Base-by-base conservation (phyloP, 2,329 filamentous ascomycete genomes). In the Hymenoscyphus salicellus region DNA sequence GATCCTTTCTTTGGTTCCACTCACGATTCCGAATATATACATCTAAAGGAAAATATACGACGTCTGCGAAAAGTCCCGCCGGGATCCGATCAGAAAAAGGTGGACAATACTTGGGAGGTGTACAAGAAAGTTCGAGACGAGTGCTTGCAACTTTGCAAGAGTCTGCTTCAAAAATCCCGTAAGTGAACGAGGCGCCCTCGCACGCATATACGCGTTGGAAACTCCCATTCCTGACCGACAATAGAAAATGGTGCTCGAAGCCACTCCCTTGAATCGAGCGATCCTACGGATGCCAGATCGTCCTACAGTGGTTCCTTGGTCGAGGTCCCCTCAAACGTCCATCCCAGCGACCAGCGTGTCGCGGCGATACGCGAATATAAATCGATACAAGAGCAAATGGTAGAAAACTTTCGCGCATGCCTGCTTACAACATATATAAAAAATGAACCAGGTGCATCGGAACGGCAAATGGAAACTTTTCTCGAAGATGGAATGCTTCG, bases 351-450 rank as follows among this genome's bases (percentile, higher is more conserved):
- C 6, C 67, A 71, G 61, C 79, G 77, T 71, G 65, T 82, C 6
- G 71, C 71, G 16, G 76, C 76, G 1, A 76, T 84, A 55, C 75
- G 77, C 10, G 81, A 81, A 8, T 84, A 81, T 79, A 80, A 78
- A 68, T 69, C 70, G 1, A 77, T 77, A 43, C 75, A 83, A 23
- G 78, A 82, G 62, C 68, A 72, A 1, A 72, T 84, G 52, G 71
- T 78, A 5, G 77, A 80, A 7, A 76, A 78, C 2, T 76, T 82
- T 23, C 75, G 75, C 63, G 72, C 69, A n/a, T 80, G 77, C 52
- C 71, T 84, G 1, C 72, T 77, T 1, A 77, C 79, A 23, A 82
- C 79, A 0, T 83, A 84, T 66, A 78, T 77, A 65, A 77, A 73
- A 28, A 80, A 81, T 61, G 79, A 82, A 65, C 77, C 76, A 6